Base-by-base conservation (phyloP, 2,329 filamentous ascomycete species). In the Colletotrichum orbiculare region DNA sequence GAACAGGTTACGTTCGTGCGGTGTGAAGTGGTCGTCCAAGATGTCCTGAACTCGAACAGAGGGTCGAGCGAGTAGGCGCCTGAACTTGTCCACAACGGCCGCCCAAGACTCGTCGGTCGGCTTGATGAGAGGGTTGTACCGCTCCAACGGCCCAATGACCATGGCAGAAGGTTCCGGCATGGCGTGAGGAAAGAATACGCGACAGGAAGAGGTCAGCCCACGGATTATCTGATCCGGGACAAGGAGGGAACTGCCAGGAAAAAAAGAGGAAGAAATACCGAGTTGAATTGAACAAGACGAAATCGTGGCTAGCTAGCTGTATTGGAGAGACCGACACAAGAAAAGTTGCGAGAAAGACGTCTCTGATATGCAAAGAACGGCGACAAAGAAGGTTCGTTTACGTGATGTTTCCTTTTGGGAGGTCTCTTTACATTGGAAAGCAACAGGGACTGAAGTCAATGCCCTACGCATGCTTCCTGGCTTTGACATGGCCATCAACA, bases 1-100 rank as follows among this genome's bases (percentile, higher is more conserved):
- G 38, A 81, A 70, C 33, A 79, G 59, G 1, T 58, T 66, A 17
- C 73, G 69, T 60, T 81, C 79, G 43, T 78, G 69, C 0, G 60
- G 42, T 1, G 76, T 75, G 33, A 82, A 82, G 25, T 69, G 69
- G 1, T 67, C 64, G 3, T 74, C 60, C 1, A 81, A 61, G n/a
- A 82, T 74, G 1, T 72, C 39, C 1, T 72, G 48, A 8, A 80
- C 66, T 1, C 73, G 71, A 9, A 69, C 60, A 0, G 62, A 52
- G 0, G 71, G 66, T 4, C 67, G 48, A 6, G 63, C 48, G 37
- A 81, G 64, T 5, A 76, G 46, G 2, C 60, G 45, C 1, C 63
- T 61, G 56, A 81, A 81, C 12, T 71, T 70, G 0, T 65, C 0
- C 70, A 76, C 67, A 74, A 78, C 7, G 66, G 66, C 4, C 69